Conservation (phyloP, 2,329 filamentous ascomycete species). For the Botrytis hyacinthi region DNA sequence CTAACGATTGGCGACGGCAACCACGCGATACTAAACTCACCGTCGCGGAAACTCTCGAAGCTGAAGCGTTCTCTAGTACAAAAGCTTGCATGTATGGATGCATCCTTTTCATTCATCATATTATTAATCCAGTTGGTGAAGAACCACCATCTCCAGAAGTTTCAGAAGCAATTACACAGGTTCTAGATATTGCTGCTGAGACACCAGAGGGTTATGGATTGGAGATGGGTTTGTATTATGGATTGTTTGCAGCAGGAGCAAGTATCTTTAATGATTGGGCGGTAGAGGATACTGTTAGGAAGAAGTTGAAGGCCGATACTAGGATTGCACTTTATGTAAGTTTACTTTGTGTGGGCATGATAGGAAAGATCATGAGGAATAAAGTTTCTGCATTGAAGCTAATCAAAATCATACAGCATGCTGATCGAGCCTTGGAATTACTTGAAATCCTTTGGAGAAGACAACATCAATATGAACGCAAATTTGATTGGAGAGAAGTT, state of each 20-base stretch:
- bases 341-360: not conserved
- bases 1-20: conserved; percentile 34
- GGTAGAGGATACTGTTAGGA: conserved; percentile 33
- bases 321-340: conserved; percentile 37
- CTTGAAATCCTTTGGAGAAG: conserved; percentile 37
- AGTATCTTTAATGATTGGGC: conserved; percentile 33
- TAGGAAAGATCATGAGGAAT: not conserved
- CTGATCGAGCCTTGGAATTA: conserved; percentile 34
- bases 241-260: conserved; percentile 36
- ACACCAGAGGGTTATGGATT: conserved; percentile 37
- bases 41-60: conserved; percentile 35
- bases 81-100: conserved; percentile 35
- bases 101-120: conserved; percentile 36
- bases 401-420: conserved; percentile 30
- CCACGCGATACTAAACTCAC: conserved; percentile 33
- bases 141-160: conserved; percentile 30
- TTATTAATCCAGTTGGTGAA: conserved; percentile 32
- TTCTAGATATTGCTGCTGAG: conserved; percentile 35
- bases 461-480: conserved; percentile 35
- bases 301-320: conserved; percentile 34
- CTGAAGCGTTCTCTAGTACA: conserved; percentile 36
- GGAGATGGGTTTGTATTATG: conserved; percentile 38
- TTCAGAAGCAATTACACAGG: conserved; percentile 30
- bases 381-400: conserved; percentile 8
- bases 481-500: conserved; percentile 37